A percentile compares a stretch with the other conserved stretches of the same genome.
Conservation (phyloP, 2,329 filamentous ascomycete genomes). For the Botrytis pseudocinerea region DNA sequence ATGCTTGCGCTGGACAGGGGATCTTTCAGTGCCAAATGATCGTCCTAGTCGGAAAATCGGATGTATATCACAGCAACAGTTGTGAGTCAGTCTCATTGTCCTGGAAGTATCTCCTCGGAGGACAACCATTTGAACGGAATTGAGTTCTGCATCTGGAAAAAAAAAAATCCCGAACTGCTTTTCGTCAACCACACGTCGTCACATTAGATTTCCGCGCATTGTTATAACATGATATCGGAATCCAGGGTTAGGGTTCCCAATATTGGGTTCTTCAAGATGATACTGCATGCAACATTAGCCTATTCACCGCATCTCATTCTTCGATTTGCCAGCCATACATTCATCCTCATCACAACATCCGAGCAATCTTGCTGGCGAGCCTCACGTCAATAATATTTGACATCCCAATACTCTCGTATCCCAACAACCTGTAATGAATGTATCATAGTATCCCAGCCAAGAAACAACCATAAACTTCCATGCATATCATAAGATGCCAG, state of each 20-base stretch:
- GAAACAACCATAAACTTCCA: background rate
- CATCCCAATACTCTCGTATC: background rate
- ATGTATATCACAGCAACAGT: background rate
- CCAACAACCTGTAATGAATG: background rate
- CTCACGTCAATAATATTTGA: background rate
- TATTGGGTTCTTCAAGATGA: background rate
- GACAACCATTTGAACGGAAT: background rate
- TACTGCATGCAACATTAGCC: background rate
- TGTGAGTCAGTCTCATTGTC: background rate
- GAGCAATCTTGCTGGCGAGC: background rate
- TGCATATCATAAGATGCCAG: background rate
- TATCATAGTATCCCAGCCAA: background rate
- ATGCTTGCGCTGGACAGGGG: conserved; percentile 3
- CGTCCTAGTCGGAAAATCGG: background rate
- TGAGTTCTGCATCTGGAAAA: background rate
- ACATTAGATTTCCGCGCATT: background rate
- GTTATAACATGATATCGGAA: background rate
- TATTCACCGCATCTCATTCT: background rate
- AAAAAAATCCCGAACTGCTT: background rate
- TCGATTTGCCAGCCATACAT: background rate
- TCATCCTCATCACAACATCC: background rate
- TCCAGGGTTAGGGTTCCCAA: background rate
- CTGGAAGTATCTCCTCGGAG: background rate
- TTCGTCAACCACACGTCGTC: background rate
- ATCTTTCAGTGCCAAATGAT: background rate